Conservation (phyloP, 2,329 filamentous ascomycete species). For the Fusarium beomiforme region DNA sequence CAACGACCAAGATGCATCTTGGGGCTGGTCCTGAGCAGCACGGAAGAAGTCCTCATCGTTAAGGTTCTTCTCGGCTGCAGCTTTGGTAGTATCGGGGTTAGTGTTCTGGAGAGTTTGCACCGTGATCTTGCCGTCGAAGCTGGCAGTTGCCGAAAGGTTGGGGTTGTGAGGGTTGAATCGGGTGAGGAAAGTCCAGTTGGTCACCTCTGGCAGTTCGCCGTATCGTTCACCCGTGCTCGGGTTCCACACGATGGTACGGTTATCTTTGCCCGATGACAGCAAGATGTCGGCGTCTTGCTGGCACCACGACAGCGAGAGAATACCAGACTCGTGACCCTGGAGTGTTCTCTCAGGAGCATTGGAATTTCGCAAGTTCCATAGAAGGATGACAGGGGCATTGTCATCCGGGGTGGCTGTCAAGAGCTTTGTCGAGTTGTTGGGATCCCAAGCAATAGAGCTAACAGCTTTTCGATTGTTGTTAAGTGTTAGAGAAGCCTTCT, state of each 20-base stretch:
- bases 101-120: conserved; percentile 96
- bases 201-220: conserved; percentile 95
- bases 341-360: conserved; percentile 92
- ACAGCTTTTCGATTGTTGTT: conserved; percentile 96
- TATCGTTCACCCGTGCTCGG: conserved; percentile 87
- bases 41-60: conserved; percentile 98
- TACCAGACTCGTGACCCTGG: conserved; percentile 91
- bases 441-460: conserved; percentile 97
- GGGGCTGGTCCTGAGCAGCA: conserved; percentile 89
- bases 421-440: conserved; percentile 92
- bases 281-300: conserved; percentile 87
- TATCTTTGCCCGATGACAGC: conserved; percentile 95
- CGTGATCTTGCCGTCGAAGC: conserved; percentile 95
- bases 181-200: conserved; percentile 99
- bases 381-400: conserved; percentile 83
- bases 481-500: conserved; percentile 94
- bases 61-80: conserved; percentile 72
- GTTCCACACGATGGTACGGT: conserved; percentile 95
- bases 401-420: conserved; percentile 93
- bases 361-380: conserved; percentile 97
- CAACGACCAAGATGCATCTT: conserved; percentile 89
- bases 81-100: conserved; percentile 77
- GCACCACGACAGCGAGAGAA: conserved; percentile 96
- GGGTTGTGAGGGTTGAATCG: conserved; percentile 95
- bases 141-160: conserved; percentile 90